Percentiles rank a stretch among this genome's conserved stretches.
phyloP scores from a whole-genome alignment of 192 early-diverging fungal genomes.

The Coemansia sp. region DNA sequence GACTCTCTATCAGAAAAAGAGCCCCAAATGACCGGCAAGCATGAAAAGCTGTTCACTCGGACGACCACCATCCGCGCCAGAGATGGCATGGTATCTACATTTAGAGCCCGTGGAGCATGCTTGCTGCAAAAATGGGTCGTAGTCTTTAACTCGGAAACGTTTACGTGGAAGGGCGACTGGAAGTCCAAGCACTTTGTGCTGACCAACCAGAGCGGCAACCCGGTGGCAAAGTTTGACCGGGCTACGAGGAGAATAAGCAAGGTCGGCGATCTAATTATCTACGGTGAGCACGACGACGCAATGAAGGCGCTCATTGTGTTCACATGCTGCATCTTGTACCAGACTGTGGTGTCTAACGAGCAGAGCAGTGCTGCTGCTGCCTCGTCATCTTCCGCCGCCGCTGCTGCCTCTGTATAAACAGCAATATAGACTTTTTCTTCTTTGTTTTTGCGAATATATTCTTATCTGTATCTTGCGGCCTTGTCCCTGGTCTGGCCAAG shows the following conservation, averaged over 20 bases:
- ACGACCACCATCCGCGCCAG: too few relatives aligned
- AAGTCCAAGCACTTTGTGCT: neutral
- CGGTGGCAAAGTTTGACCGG: neutral
- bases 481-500: too few relatives aligned
- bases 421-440: neutral
- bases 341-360: neutral
- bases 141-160: neutral
- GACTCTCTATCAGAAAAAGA: too few relatives aligned
- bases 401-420: neutral
- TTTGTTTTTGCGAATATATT: too few relatives aligned
- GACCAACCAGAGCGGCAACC: neutral
- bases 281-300: neutral
- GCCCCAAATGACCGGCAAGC: too few relatives aligned
- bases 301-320: neutral
- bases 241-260: neutral
- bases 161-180: neutral
- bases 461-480: too few relatives aligned
- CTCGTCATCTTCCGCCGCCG: neutral
- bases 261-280: neutral
- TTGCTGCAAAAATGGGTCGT: neutral
- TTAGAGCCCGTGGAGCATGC: too few relatives aligned
- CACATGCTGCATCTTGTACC: neutral
- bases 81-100: too few relatives aligned
- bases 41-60: too few relatives aligned
- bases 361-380: neutral